Conservation (phyloP, 2,329 filamentous ascomycete genomes). For the Clarireedia hainanense region DNA sequence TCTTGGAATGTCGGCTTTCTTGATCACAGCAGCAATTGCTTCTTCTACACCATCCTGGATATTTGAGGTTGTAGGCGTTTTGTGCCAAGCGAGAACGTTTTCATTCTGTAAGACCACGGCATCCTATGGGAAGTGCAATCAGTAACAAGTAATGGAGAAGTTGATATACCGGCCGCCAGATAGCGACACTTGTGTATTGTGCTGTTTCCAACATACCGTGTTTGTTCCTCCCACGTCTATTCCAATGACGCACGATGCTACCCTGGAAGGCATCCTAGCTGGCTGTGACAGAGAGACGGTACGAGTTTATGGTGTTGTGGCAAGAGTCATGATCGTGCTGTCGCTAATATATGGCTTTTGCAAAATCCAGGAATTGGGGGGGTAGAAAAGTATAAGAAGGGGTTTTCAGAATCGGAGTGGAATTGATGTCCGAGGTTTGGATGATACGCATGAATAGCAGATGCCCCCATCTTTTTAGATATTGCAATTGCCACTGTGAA, state of each 20-base stretch:
- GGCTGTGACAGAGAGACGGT: too few relatives aligned
- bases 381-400: too few relatives aligned
- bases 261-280: constrained; percentile 17
- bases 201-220: constrained; percentile 27
- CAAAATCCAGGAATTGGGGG: too few relatives aligned
- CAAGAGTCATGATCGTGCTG: too few relatives aligned
- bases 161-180: neutral
- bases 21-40: constrained; percentile 38
- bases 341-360: too few relatives aligned
- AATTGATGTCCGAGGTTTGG: too few relatives aligned
- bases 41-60: constrained; percentile 41
- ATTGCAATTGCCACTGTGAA: too few relatives aligned
- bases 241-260: constrained; percentile 23
- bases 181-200: too few relatives aligned
- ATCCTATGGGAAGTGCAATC: constrained; percentile 7
- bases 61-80: constrained; percentile 42
- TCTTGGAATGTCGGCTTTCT: constrained; percentile 32
- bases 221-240: constrained; percentile 55
- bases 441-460: too few relatives aligned
- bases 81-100: constrained; percentile 35
- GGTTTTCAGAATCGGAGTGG: too few relatives aligned
- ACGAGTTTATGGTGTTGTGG: too few relatives aligned
- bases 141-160: neutral
- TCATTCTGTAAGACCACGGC: constrained; percentile 23
- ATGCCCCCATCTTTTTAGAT: too few relatives aligned